Conservation (phyloP, 2,329 filamentous ascomycete genomes). For the Ceratocystis destructans region DNA sequence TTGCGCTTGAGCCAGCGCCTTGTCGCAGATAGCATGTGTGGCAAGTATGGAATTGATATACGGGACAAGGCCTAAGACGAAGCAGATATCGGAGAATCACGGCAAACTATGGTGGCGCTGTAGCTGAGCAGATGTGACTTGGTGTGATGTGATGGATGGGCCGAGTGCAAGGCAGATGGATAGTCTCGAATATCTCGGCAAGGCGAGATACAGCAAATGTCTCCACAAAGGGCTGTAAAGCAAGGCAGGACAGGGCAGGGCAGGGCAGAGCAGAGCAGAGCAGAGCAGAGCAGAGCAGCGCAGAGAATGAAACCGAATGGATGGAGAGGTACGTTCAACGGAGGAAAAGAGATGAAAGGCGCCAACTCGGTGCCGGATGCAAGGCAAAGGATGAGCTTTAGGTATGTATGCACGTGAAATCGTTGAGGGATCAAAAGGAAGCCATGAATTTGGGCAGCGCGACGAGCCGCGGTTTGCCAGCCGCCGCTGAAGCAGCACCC, state of each 20-base stretch:
- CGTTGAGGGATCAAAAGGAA: background rate
- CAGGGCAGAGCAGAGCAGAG: too few relatives aligned
- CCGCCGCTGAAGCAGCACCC: background rate
- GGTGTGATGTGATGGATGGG: too few relatives aligned
- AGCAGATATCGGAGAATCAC: background rate
- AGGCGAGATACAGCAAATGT: background rate
- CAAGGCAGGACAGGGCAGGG: too few relatives aligned
- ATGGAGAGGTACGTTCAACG: background rate
- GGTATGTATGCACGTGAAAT: constrained; percentile 7
- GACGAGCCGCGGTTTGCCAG: background rate
- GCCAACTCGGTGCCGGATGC: background rate
- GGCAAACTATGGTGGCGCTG: too few relatives aligned
- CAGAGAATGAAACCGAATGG: background rate
- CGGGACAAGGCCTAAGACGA: background rate
- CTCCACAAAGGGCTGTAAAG: too few relatives aligned
- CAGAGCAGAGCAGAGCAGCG: background rate
- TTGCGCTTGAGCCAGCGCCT: constrained; percentile 89
- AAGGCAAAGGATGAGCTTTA: background rate
- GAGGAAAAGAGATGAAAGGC: background rate
- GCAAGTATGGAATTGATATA: background rate
- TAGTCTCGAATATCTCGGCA: background rate
- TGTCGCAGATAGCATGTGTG: constrained; percentile 51
- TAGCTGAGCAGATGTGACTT: too few relatives aligned
- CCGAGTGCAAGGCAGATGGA: too few relatives aligned
- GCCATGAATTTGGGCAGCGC: background rate